phyloP scores from a whole-genome alignment of 1,284 basidiomycete genomes.

The Tausonia pullulans region DNA sequence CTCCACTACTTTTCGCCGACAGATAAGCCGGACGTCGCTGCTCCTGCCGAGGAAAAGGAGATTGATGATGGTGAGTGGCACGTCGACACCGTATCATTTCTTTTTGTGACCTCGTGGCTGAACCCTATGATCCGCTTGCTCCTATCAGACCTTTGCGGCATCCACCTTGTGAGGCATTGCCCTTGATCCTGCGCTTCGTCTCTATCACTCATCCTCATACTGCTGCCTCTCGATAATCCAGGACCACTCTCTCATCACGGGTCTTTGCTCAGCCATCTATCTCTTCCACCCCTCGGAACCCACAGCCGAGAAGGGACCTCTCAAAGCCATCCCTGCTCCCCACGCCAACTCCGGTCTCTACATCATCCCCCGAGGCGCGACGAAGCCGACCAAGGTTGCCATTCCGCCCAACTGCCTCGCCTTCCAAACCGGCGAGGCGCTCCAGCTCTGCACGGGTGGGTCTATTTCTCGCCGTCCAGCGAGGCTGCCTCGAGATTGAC shows the following conservation, averaged over 20 bases:
- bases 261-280: slow-evolving; percentile 75
- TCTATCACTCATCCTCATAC: neutral
- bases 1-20: slow-evolving; percentile 79
- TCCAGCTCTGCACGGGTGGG: slow-evolving; percentile 62
- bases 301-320: slow-evolving; percentile 29
- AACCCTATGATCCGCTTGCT: no score
- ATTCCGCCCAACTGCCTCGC: slow-evolving; percentile 70
- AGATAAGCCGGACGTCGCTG: slow-evolving; percentile 31
- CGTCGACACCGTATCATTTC: no score
- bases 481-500: neutral
- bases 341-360: slow-evolving; percentile 70
- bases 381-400: slow-evolving; percentile 59
- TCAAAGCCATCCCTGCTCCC: slow-evolving; percentile 50
- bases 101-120: no score
- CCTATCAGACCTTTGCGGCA: slow-evolving; percentile 45
- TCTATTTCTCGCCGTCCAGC: slow-evolving; percentile 18
- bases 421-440: slow-evolving; percentile 87
- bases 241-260: slow-evolving; percentile 79
- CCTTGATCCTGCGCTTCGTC: neutral
- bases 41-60: slow-evolving; percentile 37
- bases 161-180: slow-evolving; percentile 27
- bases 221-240: slow-evolving; percentile 25
- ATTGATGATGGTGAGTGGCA: slow-evolving; percentile 46
- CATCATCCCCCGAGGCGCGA: slow-evolving; percentile 61
- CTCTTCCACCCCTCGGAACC: slow-evolving; percentile 38